A percentile compares a stretch with the other conserved stretches of the same genome.
These are phyloP conservation scores for Penicillium arizonense DNA, from an alignment of 495 filamentous ascomycete species.

Conservation along the genomic window DNA sequence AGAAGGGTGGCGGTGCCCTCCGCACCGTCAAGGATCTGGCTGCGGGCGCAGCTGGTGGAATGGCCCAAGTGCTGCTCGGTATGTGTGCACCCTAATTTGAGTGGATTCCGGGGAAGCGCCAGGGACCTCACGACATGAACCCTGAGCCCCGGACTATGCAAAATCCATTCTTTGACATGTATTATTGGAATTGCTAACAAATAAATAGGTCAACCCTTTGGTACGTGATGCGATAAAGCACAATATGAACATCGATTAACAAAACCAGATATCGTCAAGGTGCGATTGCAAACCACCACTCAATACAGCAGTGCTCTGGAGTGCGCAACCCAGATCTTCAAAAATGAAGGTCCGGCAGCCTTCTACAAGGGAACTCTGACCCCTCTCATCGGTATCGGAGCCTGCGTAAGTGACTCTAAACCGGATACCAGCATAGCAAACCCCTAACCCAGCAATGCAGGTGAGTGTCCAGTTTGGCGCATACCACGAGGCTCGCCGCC, in stretches of 20 bases:
- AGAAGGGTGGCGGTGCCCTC: constrained; percentile 38
- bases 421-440: background rate
- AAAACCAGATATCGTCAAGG: constrained; percentile 87
- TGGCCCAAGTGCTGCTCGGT: constrained; percentile 95
- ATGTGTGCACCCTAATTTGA: constrained; percentile 33
- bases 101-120: background rate
- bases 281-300: constrained; percentile 85
- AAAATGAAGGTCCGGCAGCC: constrained; percentile 80
- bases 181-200: constrained; percentile 25
- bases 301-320: constrained; percentile 77
- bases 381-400: constrained; percentile 93
- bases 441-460: constrained; percentile 29
- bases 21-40: constrained; percentile 88
- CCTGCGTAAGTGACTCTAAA: constrained; percentile 62
- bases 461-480: constrained; percentile 96
- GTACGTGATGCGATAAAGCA: constrained; percentile 36
- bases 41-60: constrained; percentile 84
- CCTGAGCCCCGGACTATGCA: background rate
- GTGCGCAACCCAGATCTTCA: constrained; percentile 78
- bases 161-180: background rate
- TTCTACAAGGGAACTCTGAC: constrained; percentile 99
- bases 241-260: constrained; percentile 16
- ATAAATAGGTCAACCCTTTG: constrained; percentile 83
- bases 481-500: constrained; percentile 88
- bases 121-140: background rate